Percentiles rank a stretch among this genome's conserved stretches.
Evolutionary conservation across 805 yeast genomes (phyloP).

Genomic region (Clavispora phyllophila): DNA sequence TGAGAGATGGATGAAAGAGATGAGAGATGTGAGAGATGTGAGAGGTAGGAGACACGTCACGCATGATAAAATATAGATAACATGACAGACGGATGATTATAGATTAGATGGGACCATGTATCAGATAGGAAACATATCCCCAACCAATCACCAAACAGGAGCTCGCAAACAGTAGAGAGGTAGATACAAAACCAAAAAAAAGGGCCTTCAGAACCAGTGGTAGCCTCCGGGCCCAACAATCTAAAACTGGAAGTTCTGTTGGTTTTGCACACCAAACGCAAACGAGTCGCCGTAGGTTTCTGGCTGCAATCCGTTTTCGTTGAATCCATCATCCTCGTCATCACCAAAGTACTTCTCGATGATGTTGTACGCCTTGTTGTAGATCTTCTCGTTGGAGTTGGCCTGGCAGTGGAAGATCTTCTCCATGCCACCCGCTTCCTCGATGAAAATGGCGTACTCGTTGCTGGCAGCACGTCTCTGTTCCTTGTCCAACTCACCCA

Average conservation of each 20-base stretch:
- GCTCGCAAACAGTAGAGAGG: too few relatives aligned
- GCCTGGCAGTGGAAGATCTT: slow-evolving; percentile 90
- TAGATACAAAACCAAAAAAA: too few relatives aligned
- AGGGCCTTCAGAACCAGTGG: not conserved
- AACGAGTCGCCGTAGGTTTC: slow-evolving; percentile 77
- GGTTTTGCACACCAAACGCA: slow-evolving; percentile 73
- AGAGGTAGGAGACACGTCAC: not conserved
- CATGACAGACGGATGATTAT: not conserved
- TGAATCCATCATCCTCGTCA: slow-evolving; percentile 70
- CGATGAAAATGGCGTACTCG: slow-evolving; percentile 86
- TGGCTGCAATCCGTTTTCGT: slow-evolving; percentile 66
- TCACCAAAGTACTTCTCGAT: slow-evolving; percentile 89
- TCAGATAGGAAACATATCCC: too few relatives aligned
- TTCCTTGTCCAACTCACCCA: slow-evolving; percentile 91
- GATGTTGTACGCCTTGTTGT: slow-evolving; percentile 83
- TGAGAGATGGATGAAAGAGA: not conserved
- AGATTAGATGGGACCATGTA: not conserved
- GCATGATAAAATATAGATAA: not conserved
- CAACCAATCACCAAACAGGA: not conserved
- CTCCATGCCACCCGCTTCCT: slow-evolving; percentile 98
- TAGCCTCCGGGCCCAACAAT: not conserved
- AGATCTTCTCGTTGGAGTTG: slow-evolving; percentile 87
- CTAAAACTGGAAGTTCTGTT: slow-evolving; percentile 43
- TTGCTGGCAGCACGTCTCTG: slow-evolving; percentile 63
- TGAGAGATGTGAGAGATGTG: not conserved